Conservation (phyloP, 371 early-diverging fungal genomes). For the Amoeboaphelidium protococcarum region DNA sequence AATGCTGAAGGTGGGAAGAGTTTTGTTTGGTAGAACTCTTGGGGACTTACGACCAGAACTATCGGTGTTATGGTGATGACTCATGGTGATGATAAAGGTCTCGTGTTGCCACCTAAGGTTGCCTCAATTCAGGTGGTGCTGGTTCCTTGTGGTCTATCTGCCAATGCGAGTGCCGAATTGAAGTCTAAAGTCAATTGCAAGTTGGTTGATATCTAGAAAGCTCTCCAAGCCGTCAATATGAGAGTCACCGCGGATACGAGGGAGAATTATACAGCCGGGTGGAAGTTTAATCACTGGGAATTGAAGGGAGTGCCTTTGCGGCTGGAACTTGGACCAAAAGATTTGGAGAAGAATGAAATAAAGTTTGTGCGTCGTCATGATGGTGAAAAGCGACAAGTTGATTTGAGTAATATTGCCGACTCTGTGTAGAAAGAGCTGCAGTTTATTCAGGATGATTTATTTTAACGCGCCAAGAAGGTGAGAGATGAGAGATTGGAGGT, state of each 20-base stretch:
- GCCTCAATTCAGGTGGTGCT: slow-evolving; percentile 79
- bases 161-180: slow-evolving; percentile 49
- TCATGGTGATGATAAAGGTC: slow-evolving; percentile 94
- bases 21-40: slow-evolving; percentile 97
- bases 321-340: slow-evolving; percentile 94
- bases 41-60: slow-evolving; percentile 98
- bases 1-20: slow-evolving; percentile 24
- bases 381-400: slow-evolving; percentile 33
- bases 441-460: slow-evolving; percentile 82
- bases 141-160: slow-evolving; percentile 86
- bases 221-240: slow-evolving; percentile 50
- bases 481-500: slow-evolving; percentile 48
- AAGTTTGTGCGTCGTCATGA: slow-evolving; percentile 69
- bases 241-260: slow-evolving; percentile 73
- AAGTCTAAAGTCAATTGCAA: slow-evolving; percentile 28
- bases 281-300: slow-evolving; percentile 99
- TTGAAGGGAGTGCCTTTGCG: slow-evolving; percentile 92
- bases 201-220: slow-evolving; percentile 33
- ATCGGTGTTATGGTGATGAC: slow-evolving; percentile 99
- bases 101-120: slow-evolving; percentile 94
- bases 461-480: slow-evolving; percentile 47
- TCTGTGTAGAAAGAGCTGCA: slow-evolving; percentile 36
- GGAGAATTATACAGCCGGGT: slow-evolving; percentile 83
- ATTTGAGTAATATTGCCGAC: slow-evolving; percentile 29
- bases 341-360: slow-evolving; percentile 56